Evolutionary conservation across 805 yeast genomes (phyloP), one percentile per base, ranked within the genome.

Genomic region (Candida tibetensis): DNA sequence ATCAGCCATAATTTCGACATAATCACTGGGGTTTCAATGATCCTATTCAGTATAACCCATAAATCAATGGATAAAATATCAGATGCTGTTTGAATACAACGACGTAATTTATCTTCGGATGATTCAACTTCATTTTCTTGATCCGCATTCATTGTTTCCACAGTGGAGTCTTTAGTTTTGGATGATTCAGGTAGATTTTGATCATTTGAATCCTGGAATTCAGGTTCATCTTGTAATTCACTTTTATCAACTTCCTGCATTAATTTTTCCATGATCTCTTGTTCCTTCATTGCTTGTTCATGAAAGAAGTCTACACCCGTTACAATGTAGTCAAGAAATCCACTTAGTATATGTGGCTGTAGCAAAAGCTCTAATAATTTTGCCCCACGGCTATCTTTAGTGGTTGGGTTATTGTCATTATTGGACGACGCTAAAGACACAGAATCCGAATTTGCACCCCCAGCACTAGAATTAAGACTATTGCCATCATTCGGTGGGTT

Each of bases 331-430:
- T 82, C 79, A 21, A 91, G 78, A 41, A 91, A 72, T 40, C 79
- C 77, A 36, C 70, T 73, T 42, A 91, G 59, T 12, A 87, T 78
- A 37, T 81, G 85, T 12, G 93, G 89, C 53, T 85, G 86, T 45
- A 91, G 74, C 39, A 93, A 68, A 51, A 82, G 82, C 51, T 88
- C 93, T 28, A 90, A 71, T 34, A 93, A 72, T 54, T 84, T 82
- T 28, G 60, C 58, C 5, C 69, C 66, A 22, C 70, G 55, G 5
- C 65, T 58, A 36, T 64, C 71, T 37, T 63, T 67, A 30, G 49
- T 46, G 30, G 36, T 48, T 23, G 46, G 47, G 26, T 51, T 52
- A 19, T 39, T 44, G 17, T 63, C 69, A 16, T 58, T 57, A 42
- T 49, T 64, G 12, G 66, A 57, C 4, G 72, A 66, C 0, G 66